Conservation (phyloP, 371 early-diverging fungal genomes). For the Catenaria anguillulae region DNA sequence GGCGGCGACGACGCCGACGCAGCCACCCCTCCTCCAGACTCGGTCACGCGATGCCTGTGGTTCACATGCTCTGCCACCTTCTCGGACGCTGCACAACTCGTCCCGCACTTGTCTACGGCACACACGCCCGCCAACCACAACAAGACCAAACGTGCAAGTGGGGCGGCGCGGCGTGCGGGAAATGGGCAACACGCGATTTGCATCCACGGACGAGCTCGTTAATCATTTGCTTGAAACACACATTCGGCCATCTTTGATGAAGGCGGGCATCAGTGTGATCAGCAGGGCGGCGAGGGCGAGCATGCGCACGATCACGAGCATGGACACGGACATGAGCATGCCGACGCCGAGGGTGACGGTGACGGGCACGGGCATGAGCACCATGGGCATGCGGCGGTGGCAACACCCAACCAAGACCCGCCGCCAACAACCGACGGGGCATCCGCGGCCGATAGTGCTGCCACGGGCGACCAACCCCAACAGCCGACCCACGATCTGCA, state of each 20-base stretch:
- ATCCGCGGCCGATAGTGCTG: not conserved
- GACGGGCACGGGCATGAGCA: too few relatives aligned
- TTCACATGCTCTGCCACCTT: conserved; percentile 62
- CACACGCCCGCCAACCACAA: conserved; percentile 46
- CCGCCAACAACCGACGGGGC: too few relatives aligned
- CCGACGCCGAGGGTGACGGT: not conserved
- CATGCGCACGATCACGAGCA: not conserved
- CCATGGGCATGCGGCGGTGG: not conserved
- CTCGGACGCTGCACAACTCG: conserved; percentile 48
- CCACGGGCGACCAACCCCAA: not conserved
- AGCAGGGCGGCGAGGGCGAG: not conserved
- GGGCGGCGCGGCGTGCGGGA: conserved; percentile 20
- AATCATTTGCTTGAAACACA: not conserved
- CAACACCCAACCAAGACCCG: too few relatives aligned
- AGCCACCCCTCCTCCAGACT: too few relatives aligned
- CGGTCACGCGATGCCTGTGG: conserved; percentile 50
- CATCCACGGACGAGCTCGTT: conserved; percentile 2
- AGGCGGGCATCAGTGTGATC: not conserved
- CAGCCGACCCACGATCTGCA: conserved; percentile 20
- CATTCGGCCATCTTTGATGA: not conserved
- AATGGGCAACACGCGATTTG: not conserved
- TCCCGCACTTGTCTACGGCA: conserved; percentile 60
- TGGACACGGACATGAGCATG: not conserved
- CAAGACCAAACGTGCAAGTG: conserved; percentile 48
- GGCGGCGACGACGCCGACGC: not conserved